These are phyloP conservation scores for Pichia sp. DNA, from an alignment of 1,139 yeast genomes.

Conservation along the genomic window DNA sequence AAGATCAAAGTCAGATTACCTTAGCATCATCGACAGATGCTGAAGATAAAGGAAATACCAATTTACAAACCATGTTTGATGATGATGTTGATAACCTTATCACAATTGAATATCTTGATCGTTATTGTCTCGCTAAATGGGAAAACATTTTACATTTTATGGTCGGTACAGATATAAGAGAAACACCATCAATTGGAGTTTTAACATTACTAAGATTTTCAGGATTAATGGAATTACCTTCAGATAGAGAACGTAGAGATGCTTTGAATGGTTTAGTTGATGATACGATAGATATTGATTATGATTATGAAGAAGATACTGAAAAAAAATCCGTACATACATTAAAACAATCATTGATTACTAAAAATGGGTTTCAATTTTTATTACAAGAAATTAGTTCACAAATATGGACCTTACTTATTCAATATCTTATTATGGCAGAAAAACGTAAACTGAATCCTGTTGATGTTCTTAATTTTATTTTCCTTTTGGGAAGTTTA, in stretches of 20 bases:
- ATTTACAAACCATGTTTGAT: conserved; percentile 18
- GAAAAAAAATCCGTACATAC: conserved; percentile 16
- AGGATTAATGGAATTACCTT: conserved; percentile 66
- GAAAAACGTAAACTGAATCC: conserved; percentile 88
- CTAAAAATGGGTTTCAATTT: conserved; percentile 91
- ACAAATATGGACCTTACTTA: conserved; percentile 86
- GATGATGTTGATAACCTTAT: conserved; percentile 43
- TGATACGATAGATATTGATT: conserved; percentile 20
- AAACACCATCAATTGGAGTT: conserved; percentile 64
- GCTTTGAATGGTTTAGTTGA: conserved; percentile 14
- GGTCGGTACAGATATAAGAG: conserved; percentile 82
- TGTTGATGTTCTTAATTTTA: conserved; percentile 89
- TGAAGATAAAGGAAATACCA: conserved; percentile 2
- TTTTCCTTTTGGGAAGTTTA: conserved; percentile 86
- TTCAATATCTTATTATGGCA: conserved; percentile 82
- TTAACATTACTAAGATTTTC: conserved; percentile 63
- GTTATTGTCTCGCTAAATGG: conserved; percentile 84
- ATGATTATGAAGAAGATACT: conserved; percentile 24
- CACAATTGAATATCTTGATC: conserved; percentile 60
- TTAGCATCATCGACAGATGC: conserved; percentile 4
- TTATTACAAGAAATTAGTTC: conserved; percentile 86
- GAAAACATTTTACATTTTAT: conserved; percentile 92
- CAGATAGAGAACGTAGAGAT: conserved; percentile 34
- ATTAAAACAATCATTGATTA: conserved; percentile 55
- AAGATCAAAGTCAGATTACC: conserved; percentile 14